Conservation (phyloP, 2,329 filamentous ascomycete species). For the Cadophora malorum region DNA sequence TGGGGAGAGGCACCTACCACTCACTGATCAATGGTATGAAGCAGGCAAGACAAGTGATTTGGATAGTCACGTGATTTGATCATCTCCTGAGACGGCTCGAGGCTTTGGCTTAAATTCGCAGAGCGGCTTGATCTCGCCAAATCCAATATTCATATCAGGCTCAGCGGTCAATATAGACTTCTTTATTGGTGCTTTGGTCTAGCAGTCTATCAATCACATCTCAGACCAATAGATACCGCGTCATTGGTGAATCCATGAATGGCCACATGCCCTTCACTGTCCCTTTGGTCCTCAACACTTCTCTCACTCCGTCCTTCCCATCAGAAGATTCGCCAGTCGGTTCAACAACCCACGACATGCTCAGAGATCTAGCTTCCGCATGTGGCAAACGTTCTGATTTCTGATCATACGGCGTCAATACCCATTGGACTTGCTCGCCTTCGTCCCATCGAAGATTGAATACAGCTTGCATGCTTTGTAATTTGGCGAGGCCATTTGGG, state of each 20-base stretch:
- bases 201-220: too few relatives aligned
- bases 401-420: constrained; percentile 16
- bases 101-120: too few relatives aligned
- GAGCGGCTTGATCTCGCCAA: too few relatives aligned
- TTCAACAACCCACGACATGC: constrained; percentile 21
- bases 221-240: constrained; percentile 6
- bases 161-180: too few relatives aligned
- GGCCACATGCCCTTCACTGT: constrained; percentile 16
- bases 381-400: constrained; percentile 11
- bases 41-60: too few relatives aligned
- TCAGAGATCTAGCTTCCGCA: constrained; percentile 6
- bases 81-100: too few relatives aligned
- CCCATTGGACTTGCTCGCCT: neutral
- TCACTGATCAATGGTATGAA: too few relatives aligned
- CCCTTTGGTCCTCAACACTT: constrained; percentile 7
- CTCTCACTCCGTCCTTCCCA: neutral
- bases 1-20: too few relatives aligned
- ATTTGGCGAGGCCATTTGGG: neutral
- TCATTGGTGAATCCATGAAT: constrained; percentile 12
- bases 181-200: too few relatives aligned
- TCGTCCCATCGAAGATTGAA: constrained; percentile 2
- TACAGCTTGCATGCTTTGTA: constrained; percentile 4
- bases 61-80: too few relatives aligned
- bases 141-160: too few relatives aligned
- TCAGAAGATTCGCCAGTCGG: constrained; percentile 10